Percentiles rank a stretch among this genome's conserved stretches.
Evolutionary conservation across 495 filamentous ascomycete genomes (phyloP).

Genomic region (Penicillium odoratum): DNA sequence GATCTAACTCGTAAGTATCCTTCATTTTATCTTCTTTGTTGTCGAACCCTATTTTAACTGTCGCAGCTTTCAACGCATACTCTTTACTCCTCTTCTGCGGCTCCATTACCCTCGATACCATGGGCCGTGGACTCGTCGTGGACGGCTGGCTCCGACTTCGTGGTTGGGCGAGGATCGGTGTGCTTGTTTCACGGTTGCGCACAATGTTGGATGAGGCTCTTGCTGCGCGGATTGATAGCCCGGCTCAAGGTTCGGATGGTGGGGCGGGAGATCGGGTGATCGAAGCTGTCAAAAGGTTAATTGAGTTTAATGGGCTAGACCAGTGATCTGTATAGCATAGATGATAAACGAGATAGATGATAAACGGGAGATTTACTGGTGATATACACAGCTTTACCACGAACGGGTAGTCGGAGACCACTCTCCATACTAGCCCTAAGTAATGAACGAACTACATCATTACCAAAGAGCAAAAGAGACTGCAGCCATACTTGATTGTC

Average conservation of each 20-base stretch:
- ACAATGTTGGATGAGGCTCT: constrained; percentile 85
- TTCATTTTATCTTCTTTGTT: constrained; percentile 4
- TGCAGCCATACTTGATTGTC: constrained; percentile 8
- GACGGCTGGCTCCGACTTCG: constrained; percentile 90
- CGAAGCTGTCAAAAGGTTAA: constrained; percentile 69
- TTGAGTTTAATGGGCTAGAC: constrained; percentile 88
- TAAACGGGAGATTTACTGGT: background rate
- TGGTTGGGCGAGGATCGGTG: constrained; percentile 94
- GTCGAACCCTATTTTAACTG: constrained; percentile 14
- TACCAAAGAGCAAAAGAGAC: background rate
- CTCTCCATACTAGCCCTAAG: background rate
- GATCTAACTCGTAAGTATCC: constrained; percentile 77
- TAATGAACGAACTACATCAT: background rate
- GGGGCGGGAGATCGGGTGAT: constrained; percentile 65
- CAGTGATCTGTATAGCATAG: constrained; percentile 37
- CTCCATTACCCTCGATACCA: constrained; percentile 78
- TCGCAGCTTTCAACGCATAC: constrained; percentile 82
- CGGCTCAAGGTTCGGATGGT: constrained; percentile 40
- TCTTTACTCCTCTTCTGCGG: constrained; percentile 89
- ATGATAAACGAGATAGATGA: background rate
- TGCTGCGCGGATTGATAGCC: constrained; percentile 74
- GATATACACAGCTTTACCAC: background rate
- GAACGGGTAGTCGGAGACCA: no score
- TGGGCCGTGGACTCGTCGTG: constrained; percentile 83
- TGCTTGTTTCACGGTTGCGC: constrained; percentile 78